Conservation (phyloP, 192 early-diverging fungal species). For the Gaertneriomyces semiglobifer region DNA sequence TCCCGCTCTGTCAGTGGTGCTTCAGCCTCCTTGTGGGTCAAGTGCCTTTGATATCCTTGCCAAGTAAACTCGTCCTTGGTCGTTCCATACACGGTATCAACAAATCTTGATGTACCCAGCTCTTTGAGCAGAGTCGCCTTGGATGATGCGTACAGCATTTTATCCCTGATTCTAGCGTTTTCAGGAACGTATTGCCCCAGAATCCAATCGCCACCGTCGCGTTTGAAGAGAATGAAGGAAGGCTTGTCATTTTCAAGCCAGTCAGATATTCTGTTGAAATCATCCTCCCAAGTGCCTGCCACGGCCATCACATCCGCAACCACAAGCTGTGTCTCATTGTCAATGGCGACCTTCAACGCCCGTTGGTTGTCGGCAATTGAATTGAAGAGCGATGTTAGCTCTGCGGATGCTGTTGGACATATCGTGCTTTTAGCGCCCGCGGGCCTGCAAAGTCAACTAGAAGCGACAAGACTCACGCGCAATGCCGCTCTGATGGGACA, state of each 20-base stretch:
- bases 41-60: conserved; percentile 63
- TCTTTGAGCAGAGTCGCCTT: conserved; percentile 74
- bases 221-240: conserved; percentile 55
- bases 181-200: conserved; percentile 81
- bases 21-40: conserved; percentile 56
- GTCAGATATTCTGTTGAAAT: conserved; percentile 27
- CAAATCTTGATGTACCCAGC: conserved; percentile 77
- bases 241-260: conserved; percentile 58
- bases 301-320: too few species aligned
- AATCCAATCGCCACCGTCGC: conserved; percentile 62
- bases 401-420: too few species aligned
- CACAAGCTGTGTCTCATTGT: too few species aligned
- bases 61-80: conserved; percentile 62
- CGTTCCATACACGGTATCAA: conserved; percentile 80
- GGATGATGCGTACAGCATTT: conserved; percentile 93
- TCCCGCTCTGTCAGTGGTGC: conserved; percentile 87
- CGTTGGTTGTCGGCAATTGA: too few species aligned
- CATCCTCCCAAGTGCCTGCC: neutral
- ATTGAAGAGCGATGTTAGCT: too few species aligned
- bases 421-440: too few species aligned
- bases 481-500: too few species aligned
- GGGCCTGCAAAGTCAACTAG: too few species aligned
- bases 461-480: too few species aligned
- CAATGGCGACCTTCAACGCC: too few species aligned
- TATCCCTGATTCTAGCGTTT: conserved; percentile 69